Evolutionary conservation across 2,329 filamentous ascomycete genomes (phyloP).

Genomic region (Alternaria sp.): DNA sequence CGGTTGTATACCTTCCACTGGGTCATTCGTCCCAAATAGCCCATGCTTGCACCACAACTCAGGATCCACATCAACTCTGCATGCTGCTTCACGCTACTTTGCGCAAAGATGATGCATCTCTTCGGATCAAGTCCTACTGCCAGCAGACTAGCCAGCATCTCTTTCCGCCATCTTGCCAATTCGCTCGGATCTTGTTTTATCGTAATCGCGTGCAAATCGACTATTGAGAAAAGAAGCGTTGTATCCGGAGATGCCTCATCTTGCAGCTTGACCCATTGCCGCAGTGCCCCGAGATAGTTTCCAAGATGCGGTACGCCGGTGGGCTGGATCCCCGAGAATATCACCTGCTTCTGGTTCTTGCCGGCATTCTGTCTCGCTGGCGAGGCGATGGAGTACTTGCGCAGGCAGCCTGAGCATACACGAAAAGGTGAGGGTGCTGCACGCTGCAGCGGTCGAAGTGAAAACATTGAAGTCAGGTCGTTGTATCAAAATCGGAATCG

Average conservation of each 20-base stretch:
- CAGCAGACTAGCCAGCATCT: conserved; percentile 79
- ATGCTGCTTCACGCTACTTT: conserved; percentile 79
- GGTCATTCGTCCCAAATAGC: conserved; percentile 97
- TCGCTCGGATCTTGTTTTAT: conserved; percentile 65
- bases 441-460: conserved; percentile 25
- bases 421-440: conserved; percentile 14
- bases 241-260: conserved; percentile 63
- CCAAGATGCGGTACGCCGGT: conserved; percentile 93
- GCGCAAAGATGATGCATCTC: conserved; percentile 80
- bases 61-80: conserved; percentile 96
- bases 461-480: conserved; percentile 28
- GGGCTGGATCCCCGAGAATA: conserved; percentile 97
- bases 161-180: conserved; percentile 69
- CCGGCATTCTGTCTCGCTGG: neutral
- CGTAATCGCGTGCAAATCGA: conserved; percentile 94
- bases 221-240: conserved; percentile 81
- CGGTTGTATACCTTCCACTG: conserved; percentile 86
- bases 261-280: conserved; percentile 85
- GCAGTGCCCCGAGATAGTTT: conserved; percentile 90
- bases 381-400: conserved; percentile 7
- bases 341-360: conserved; percentile 35
- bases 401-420: conserved; percentile 13
- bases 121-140: conserved; percentile 83
- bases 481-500: conserved; percentile 1
- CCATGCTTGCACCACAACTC: conserved; percentile 87